A percentile compares a stretch with the other conserved stretches of the same genome.
phyloP scores from a whole-genome alignment of 108 stramenopile genomes.

The Bacterosira constricta region DNA sequence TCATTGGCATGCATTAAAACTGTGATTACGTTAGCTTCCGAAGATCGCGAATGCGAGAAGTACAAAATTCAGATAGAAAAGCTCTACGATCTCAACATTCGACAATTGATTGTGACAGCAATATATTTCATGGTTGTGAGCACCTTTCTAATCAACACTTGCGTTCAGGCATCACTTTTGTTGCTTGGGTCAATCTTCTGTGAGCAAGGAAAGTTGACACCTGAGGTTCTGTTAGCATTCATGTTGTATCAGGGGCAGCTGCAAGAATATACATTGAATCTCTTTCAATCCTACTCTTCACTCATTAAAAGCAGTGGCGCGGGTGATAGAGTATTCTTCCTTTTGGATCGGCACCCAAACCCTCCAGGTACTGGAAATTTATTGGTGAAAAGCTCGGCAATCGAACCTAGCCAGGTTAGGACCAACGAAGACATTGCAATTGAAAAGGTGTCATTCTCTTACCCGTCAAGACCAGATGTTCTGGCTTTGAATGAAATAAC shows the following conservation, averaged over 20 bases:
- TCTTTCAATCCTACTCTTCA: slow-evolving; percentile 90
- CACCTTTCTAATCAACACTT: slow-evolving; percentile 90
- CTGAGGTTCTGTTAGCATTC: slow-evolving; percentile 90
- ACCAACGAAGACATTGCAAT: slow-evolving; percentile 43
- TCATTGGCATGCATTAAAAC: slow-evolving; percentile 80
- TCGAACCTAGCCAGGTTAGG: background rate
- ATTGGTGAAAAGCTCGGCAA: slow-evolving; percentile 25
- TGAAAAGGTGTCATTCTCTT: slow-evolving; percentile 84
- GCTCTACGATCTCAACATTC: slow-evolving; percentile 83
- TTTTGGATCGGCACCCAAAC: slow-evolving; percentile 76
- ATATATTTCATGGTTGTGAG: slow-evolving; percentile 90
- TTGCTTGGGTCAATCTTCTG: slow-evolving; percentile 73
- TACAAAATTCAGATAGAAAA: slow-evolving; percentile 71
- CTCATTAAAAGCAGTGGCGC: slow-evolving; percentile 91
- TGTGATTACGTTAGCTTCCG: slow-evolving; percentile 85
- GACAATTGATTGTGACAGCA: slow-evolving; percentile 79
- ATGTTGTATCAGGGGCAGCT: slow-evolving; percentile 95
- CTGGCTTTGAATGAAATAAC: slow-evolving; percentile 69
- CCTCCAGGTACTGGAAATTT: slow-evolving; percentile 72
- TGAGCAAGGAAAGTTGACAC: slow-evolving; percentile 53
- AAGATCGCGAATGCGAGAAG: slow-evolving; percentile 65
- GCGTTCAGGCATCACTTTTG: slow-evolving; percentile 82
- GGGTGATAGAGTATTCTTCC: slow-evolving; percentile 91
- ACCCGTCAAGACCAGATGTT: slow-evolving; percentile 87
- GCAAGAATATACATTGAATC: slow-evolving; percentile 84